Base-by-base conservation (phyloP, 169 alveolate genomes). In the Eimeria maxima region DNA sequence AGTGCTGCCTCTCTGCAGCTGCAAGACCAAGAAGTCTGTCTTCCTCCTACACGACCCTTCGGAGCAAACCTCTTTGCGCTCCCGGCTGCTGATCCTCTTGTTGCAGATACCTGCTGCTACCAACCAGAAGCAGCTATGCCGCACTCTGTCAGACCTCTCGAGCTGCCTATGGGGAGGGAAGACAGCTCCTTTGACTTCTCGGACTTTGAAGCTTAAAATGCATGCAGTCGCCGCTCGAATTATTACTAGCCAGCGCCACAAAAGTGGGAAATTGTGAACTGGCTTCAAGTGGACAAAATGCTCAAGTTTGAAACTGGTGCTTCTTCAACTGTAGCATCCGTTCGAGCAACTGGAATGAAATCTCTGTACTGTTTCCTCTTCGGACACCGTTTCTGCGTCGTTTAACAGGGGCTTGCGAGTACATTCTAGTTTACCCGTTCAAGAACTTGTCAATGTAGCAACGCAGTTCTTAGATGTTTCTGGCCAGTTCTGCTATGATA, bases 1-100 rank as follows among this genome's bases (percentile, higher is more conserved):
- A 47, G 76, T 20, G 29, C 18, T 55, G 20, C 50, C 73, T 83
- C 91, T 7, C 76, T 83, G 91, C 91, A 55, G 91, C 76, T 53
- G 47, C 45, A n/a, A 11, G 74, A 55, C n/a, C 76, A n/a, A 11
- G 74, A 55, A 7, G 76, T 10, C 53, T 55, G 63, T 42, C 27
- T 45, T 47, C 29, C 89, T 16, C 24, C n/a, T 45, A 20, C 8
- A 1, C 69, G 67, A 13, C 10, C 63, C 60, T 78, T 78, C 55
- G 67, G 63, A 8, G 89, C 44, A 0, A 67, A 78, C 20, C 7
- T 78, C 55, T 18, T 47, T 4, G 22, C 55, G 42, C 65, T 45
- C 5, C 18, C 42, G 8, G 4, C 67, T 8, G 47, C 8, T 44
- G 60, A n/a, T 7, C 65, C 89, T 42, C 65, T 47, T n/a, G 89